phyloP scores from a whole-genome alignment of 495 filamentous ascomycete genomes.

The Astrothelium macrocarpum region DNA sequence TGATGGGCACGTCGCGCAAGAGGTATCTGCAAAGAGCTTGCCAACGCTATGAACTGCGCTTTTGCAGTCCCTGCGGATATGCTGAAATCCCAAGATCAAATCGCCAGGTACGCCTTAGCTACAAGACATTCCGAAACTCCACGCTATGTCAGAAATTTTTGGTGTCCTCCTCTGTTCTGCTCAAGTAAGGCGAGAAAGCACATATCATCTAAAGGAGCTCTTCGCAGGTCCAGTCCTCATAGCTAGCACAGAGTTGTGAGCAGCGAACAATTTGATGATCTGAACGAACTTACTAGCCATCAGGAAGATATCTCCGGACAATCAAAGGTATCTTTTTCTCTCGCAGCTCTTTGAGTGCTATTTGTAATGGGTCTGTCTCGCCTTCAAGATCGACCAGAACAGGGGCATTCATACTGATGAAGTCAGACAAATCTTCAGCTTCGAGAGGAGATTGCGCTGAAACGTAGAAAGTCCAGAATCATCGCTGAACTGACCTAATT shows the following conservation, averaged over 20 bases:
- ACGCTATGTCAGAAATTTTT: not conserved
- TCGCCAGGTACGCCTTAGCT: too few species aligned
- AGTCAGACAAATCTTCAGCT: conserved; percentile 12
- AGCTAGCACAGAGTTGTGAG: conserved; percentile 43
- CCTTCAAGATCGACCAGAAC: conserved; percentile 94
- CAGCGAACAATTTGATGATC: not conserved
- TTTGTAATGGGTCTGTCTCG: conserved; percentile 94
- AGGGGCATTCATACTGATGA: conserved; percentile 84
- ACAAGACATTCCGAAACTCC: not conserved
- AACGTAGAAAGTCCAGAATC: not conserved
- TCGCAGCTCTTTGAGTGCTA: conserved; percentile 90
- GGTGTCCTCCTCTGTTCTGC: not conserved
- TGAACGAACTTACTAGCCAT: conserved; percentile 72
- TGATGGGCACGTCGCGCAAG: too few species aligned
- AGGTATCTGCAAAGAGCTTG: too few species aligned
- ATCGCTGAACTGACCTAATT: conserved; percentile 64
- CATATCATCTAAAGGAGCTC: conserved; percentile 53
- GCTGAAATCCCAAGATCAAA: too few species aligned
- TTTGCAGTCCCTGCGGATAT: too few species aligned
- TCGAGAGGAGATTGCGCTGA: not conserved
- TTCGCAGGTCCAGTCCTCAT: conserved; percentile 99
- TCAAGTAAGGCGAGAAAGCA: not conserved
- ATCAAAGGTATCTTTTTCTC: conserved; percentile 98
- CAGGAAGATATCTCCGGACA: conserved; percentile 86
- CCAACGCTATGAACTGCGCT: too few species aligned